These are phyloP conservation scores for Lentinus polychrous DNA, from an alignment of 1,284 basidiomycete genomes.

Conservation along the genomic window DNA sequence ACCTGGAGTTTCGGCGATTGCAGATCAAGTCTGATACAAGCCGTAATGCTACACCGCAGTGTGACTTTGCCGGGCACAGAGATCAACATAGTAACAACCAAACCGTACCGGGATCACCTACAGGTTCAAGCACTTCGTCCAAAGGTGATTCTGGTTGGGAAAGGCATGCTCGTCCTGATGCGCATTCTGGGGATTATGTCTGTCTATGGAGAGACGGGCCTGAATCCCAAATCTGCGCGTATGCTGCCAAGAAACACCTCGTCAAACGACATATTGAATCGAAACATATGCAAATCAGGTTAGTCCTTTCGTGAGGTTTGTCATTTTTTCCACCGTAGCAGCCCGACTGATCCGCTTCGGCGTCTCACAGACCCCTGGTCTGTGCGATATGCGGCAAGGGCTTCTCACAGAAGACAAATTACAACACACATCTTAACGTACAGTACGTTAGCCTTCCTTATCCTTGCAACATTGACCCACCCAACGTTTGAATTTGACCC, in stretches of 20 bases:
- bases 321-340: slow-evolving; percentile 1
- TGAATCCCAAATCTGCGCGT: slow-evolving; percentile 32
- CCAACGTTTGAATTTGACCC: background rate
- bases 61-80: too few species aligned
- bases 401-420: slow-evolving; percentile 55
- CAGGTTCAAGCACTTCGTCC: too few species aligned
- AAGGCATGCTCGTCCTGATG: background rate
- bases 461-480: background rate
- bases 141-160: background rate
- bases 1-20: background rate
- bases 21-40: background rate
- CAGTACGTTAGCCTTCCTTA: slow-evolving; percentile 37
- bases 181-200: slow-evolving; percentile 11
- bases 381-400: slow-evolving; percentile 49
- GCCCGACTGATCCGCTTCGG: slow-evolving; percentile 9
- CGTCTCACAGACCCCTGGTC: slow-evolving; percentile 37
- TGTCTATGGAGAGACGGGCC: slow-evolving; percentile 22
- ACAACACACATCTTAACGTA: slow-evolving; percentile 53
- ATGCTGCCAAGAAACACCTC: slow-evolving; percentile 54
- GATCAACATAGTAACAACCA: too few species aligned
- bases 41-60: too few species aligned
- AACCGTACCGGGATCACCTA: too few species aligned
- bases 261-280: slow-evolving; percentile 64
- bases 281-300: slow-evolving; percentile 57
- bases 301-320: slow-evolving; percentile 20